Evolutionary conservation across 2,329 filamentous ascomycete genomes (phyloP).

Genomic region (Rhynchosporium secalis): DNA sequence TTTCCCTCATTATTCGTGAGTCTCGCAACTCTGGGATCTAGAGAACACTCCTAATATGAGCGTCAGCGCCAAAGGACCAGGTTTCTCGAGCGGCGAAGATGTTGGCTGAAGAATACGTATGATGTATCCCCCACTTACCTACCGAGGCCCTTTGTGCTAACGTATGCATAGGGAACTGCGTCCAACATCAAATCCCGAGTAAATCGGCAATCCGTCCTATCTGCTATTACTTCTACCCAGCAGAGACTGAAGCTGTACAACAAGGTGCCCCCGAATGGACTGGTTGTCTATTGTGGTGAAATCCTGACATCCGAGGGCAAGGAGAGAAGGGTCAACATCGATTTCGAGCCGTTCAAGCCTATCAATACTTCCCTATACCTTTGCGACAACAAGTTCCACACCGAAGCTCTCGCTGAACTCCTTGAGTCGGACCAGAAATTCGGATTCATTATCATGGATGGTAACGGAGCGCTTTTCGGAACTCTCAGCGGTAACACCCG

Average conservation of each 20-base stretch:
- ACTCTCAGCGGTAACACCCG: constrained; percentile 96
- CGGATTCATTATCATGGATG: constrained; percentile 99
- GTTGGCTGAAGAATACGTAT: constrained; percentile 99
- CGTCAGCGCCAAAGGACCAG: constrained; percentile 90
- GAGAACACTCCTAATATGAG: constrained; percentile 5
- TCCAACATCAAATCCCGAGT: constrained; percentile 99
- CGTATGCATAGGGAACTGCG: constrained; percentile 72
- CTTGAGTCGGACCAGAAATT: constrained; percentile 99
- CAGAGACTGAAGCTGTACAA: constrained; percentile 99
- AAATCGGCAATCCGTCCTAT: constrained; percentile 96
- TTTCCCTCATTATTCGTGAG: constrained; percentile 97
- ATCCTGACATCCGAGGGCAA: constrained; percentile 98
- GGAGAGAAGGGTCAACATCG: constrained; percentile 99
- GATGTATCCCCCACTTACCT: constrained; percentile 40
- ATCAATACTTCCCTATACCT: constrained; percentile 99
- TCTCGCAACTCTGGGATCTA: constrained; percentile 3
- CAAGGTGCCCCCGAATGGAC: constrained; percentile 95
- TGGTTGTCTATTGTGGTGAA: constrained; percentile 99
- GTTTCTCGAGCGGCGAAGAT: constrained; percentile 96
- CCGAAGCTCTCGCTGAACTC: constrained; percentile 92
- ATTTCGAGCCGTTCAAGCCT: constrained; percentile 99
- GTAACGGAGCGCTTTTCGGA: constrained; percentile 95
- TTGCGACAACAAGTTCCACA: constrained; percentile 99
- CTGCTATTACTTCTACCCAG: constrained; percentile 97
- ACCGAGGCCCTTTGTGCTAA: constrained; percentile 22